Base-by-base conservation (phyloP, 768 basidiomycete species). In the Podaxis sp. region DNA sequence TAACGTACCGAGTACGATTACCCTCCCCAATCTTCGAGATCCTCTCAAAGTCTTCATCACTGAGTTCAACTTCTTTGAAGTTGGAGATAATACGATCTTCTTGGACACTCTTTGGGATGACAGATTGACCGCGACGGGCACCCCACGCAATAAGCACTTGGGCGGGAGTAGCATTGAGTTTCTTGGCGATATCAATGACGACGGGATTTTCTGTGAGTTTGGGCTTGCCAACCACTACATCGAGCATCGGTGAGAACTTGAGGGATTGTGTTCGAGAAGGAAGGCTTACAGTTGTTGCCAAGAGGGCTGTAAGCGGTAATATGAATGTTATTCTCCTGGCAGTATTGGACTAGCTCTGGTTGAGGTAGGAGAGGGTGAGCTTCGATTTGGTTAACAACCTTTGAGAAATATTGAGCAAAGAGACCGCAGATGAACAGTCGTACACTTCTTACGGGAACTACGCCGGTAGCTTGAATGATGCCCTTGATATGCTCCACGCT, bases 131-230 rank as follows among this genome's bases (percentile, higher is more conserved):
- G 44, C 91, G 82, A 65, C 86, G 70, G 38, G 74, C 82, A 11
- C 85, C 88, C 91, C 91, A 95, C 0, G 91, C 90, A 62, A 96
- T 75, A 57, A 95, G 79, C 38, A 95, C 88, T 71, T 95, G 90
- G 0, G 91, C 93, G 2, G 90, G 76, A 1, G 88, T 87, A 4
- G 85, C 88, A 36, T 76, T 75, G 37, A 88, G 78, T 66, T 77
- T 79, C 62, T 83, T 71, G 21, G 91, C 91, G 50, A 93, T 79
- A 57, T 81, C 80, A 50, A 78, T 66, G 25, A 95, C 81, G 50
- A 75, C 76, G 3, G 83, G 72, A 70, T 90, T 76, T 47, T 92
- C 90, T 2, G 88, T 87, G 61, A 93, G 76, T 73, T 83, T 82
- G 59, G 84, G 85, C 70, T 81, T 78, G 67, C 83, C 83, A 13